Conservation (phyloP, 179 eudicot species). For the Silene noctiflora region DNA sequence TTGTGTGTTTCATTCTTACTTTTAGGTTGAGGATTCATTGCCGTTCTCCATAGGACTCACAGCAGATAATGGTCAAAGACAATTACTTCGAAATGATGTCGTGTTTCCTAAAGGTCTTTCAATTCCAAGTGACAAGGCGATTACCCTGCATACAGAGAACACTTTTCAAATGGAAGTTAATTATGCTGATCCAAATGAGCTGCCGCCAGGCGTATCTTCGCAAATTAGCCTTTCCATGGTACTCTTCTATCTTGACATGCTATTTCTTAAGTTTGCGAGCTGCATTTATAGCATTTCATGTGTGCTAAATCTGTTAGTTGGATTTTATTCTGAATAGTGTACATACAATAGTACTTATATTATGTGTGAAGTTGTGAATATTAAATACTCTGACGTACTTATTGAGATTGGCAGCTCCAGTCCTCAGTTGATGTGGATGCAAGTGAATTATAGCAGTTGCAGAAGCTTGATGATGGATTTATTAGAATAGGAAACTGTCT, state of each 20-base stretch:
- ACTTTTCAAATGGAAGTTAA: slow-evolving; percentile 64
- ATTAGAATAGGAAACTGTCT: not conserved
- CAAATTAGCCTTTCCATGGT: slow-evolving; percentile 63
- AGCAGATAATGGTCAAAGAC: slow-evolving; percentile 47
- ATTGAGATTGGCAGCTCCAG: not conserved
- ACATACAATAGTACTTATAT: not conserved
- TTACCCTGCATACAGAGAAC: slow-evolving; percentile 48
- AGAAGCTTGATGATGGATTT: not conserved
- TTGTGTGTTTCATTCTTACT: slow-evolving; percentile 15
- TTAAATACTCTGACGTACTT: not conserved
- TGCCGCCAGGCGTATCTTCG: slow-evolving; percentile 66
- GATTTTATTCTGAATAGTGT: not conserved
- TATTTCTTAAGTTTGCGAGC: not conserved
- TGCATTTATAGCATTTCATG: not conserved
- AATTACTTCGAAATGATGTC: slow-evolving; percentile 37
- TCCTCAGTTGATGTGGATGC: not conserved
- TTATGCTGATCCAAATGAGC: slow-evolving; percentile 54
- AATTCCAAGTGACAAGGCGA: slow-evolving; percentile 69
- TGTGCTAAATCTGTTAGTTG: not conserved
- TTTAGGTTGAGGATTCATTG: slow-evolving; percentile 84
- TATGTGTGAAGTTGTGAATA: not conserved
- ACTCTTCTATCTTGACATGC: slow-evolving; percentile 2
- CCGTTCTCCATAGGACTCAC: slow-evolving; percentile 80
- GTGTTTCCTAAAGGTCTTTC: slow-evolving; percentile 72
- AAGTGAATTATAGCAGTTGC: not conserved